Base-by-base conservation (phyloP, 2,329 filamentous ascomycete genomes). In the Ophiostoma fasciatum region DNA sequence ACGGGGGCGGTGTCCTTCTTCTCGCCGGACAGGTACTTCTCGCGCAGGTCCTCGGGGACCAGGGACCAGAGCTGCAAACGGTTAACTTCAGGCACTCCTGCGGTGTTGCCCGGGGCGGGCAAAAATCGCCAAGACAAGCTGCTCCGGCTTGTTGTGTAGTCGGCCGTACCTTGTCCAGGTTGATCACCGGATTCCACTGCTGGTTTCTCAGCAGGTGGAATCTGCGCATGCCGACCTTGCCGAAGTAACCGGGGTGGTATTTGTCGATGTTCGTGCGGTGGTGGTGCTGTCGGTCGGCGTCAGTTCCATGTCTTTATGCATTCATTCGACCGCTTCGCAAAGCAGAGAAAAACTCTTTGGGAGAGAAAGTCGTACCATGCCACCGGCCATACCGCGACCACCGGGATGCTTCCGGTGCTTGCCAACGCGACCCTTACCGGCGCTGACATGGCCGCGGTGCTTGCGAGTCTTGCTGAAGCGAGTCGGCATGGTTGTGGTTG, bases 161-260 rank as follows among this genome's bases (percentile, higher is more conserved):
- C n/a, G n/a, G n/a, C n/a, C 36, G 7, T 23, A 88, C 82, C 82
- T 96, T 98, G 69, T 96, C 90, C 54, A 98, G 71, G 75, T 98
- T 98, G 79, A 98, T 81, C 54, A 84, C 75, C 50, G 90, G 90
- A 73, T 94, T 94, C 90, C 88, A 98, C 75, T 88, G 85, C 61
- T 92, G 81, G 74, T 88, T 88, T 58, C 78, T 74, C 59, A 83
- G 78, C 68, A 90, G 87, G 76, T 96, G 88, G 82, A 94, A 94
- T 71, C 88, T 79, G 59, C 82, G 73, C 82, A 88, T 88, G 69
- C 82, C 81, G 53, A 88, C 82, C 72, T 94, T 94, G 68, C 84
- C 84, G 68, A 94, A 96, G 82, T 96, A 96, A 84, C 90, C 90
- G 46, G 88, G 85, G 61, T 93, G 83, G 78, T 88, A 92, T 66